Evolutionary conservation across 805 yeast species (phyloP).

Genomic region (Spathaspora boniae): DNA sequence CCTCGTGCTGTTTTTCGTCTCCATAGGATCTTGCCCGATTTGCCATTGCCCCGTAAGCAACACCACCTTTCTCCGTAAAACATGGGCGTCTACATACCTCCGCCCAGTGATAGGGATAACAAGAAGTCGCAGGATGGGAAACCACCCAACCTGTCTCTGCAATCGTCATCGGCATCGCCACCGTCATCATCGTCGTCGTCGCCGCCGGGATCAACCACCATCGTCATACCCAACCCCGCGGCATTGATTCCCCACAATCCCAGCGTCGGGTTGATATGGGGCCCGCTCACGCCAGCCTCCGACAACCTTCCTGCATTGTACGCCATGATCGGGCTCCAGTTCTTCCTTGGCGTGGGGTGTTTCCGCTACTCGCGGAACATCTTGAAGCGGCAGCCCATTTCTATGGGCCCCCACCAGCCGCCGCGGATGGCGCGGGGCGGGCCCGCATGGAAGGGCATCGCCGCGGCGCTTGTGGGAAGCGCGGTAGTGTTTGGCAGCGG

Average conservation of each 20-base stretch:
- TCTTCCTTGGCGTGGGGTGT: conserved; percentile 41
- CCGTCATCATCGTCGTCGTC: conserved; percentile 3
- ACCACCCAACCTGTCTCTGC: not conserved
- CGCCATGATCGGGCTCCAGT: conserved; percentile 50
- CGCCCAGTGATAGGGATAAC: conserved; percentile 19
- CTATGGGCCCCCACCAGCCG: conserved; percentile 11
- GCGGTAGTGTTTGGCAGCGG: conserved; percentile 51
- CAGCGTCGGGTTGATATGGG: conserved; percentile 62
- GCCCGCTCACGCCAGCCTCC: conserved; percentile 71
- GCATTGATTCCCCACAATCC: conserved; percentile 38
- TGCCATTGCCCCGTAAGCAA: too few species aligned
- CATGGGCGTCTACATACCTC: conserved; percentile 38
- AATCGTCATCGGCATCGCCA: not conserved
- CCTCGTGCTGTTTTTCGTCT: too few species aligned
- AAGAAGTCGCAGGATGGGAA: conserved; percentile 3
- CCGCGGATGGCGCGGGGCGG: conserved; percentile 7
- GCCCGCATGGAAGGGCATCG: conserved; percentile 10
- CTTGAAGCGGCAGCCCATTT: conserved; percentile 5
- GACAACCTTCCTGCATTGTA: conserved; percentile 57
- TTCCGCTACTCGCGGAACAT: conserved; percentile 15
- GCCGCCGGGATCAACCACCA: conserved; percentile 9
- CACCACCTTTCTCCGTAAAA: too few species aligned
- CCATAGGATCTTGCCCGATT: too few species aligned
- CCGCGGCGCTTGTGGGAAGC: conserved; percentile 35
- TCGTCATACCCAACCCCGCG: conserved; percentile 18